Conservation (phyloP, 768 basidiomycete species). For the Auriscalpium microsporum region DNA sequence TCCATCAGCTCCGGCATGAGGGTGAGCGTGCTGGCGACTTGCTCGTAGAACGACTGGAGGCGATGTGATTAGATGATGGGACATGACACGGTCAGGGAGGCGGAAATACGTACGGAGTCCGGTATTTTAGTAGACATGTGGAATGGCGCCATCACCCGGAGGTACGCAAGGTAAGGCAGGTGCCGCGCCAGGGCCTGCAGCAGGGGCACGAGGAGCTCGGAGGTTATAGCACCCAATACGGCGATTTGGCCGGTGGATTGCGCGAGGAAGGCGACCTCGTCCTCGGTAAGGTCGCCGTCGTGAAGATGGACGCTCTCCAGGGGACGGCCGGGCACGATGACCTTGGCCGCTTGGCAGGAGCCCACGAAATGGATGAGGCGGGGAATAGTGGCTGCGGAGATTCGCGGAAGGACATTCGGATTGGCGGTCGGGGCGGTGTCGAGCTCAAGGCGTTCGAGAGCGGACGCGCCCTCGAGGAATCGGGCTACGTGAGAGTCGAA, state of each 20-base stretch:
- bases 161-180: slow-evolving; percentile 54
- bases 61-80: slow-evolving; percentile 1
- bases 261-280: slow-evolving; percentile 45
- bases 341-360: slow-evolving; percentile 44
- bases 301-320: slow-evolving; percentile 55
- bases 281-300: slow-evolving; percentile 50
- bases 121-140: slow-evolving; percentile 24
- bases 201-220: slow-evolving; percentile 46
- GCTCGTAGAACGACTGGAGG: slow-evolving; percentile 50
- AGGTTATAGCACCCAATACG: slow-evolving; percentile 53
- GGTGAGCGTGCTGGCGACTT: slow-evolving; percentile 49
- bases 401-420: slow-evolving; percentile 12
- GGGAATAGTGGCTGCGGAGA: slow-evolving; percentile 29
- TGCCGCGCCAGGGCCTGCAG: slow-evolving; percentile 46
- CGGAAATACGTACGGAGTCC: slow-evolving; percentile 21
- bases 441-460: slow-evolving; percentile 51
- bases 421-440: slow-evolving; percentile 25
- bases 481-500: slow-evolving; percentile 48
- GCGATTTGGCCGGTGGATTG: slow-evolving; percentile 40
- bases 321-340: slow-evolving; percentile 58
- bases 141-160: slow-evolving; percentile 48
- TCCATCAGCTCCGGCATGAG: slow-evolving; percentile 51
- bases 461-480: slow-evolving; percentile 50
- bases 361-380: slow-evolving; percentile 53
- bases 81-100: background rate